Base-by-base conservation (phyloP, 805 yeast genomes). In the Priceomyces carsonii region DNA sequence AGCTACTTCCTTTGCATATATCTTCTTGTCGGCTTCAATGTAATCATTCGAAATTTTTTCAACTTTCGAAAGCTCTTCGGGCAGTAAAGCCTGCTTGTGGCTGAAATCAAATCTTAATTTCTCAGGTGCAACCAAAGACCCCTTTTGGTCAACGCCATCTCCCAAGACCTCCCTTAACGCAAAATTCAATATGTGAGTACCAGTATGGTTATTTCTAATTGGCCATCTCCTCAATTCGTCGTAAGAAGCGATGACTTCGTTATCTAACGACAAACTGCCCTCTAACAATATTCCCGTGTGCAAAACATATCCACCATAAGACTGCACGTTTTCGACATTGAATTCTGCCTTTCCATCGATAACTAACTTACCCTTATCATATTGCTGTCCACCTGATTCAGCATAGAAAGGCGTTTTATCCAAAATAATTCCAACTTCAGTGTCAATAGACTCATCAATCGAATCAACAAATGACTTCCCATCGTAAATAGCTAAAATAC, bases 311-410 rank as follows among this genome's bases (percentile, higher is more conserved):
- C 99, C 99, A 41, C 85, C 96, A 57, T 89, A 93, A 27, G 73
- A 71, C 69, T 93, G 99, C 33, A 89, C 97, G 56, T 93, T 89
- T 45, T 81, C 83, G 40, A 93, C 98, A 40, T 79, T 80, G 65
- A 93, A 91, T 61, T 91, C 96, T 37, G 90, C 73, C 48, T 66
- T 66, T 29, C 95, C 96, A 57, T 90, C 97, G 53, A 88, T 80
- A 33, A 88, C 90, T 46, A 93, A 74, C 62, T 79, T 84, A 66
- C 99, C 99, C 27, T 95, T 85, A 61, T 93, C 99, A 56, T 75
- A 84, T 64, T 89, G 97, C 73, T 93, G 99, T 57, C 99, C 99
- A 79, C 99, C 99, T 66, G 87, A 95, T 70, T 93, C 99, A 33
- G 99, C 98, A 57, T 93, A 93, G 66, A 93, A 88, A 61, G 95